Base-by-base conservation (phyloP, 2,329 filamentous ascomycete species). In the Aspergillus phoenicis region DNA sequence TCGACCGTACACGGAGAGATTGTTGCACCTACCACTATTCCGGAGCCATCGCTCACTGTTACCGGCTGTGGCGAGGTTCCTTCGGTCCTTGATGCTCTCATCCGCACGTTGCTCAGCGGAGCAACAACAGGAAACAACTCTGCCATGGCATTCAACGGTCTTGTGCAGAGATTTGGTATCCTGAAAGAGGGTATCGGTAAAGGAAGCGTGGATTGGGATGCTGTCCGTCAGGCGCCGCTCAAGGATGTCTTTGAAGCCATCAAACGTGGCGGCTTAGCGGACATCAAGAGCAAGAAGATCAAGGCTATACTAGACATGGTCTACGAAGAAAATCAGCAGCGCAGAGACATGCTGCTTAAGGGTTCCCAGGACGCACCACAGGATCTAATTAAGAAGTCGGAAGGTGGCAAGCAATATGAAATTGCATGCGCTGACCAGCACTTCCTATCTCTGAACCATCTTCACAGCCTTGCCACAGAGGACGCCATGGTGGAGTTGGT, bases 151-250 rank as follows among this genome's bases (percentile, higher is more conserved):
- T 86, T 94, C 63, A 80, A 83, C 61, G 87, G 87, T 0, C 80
- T 95, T 0, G 85, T 89, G 2, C 70, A 84, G 17, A 83, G 78
- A 36, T 93, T 89, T 64, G 89, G 90, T 1, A 80, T 86, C 17
- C 76, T 89, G 3, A 73, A 86, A 33, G 80, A 84, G 45, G 87
- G 89, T 6, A 77, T 89, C 8, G 89, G 89, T 5, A 87, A 88
- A 66, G 89, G 88, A 3, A 91, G 88, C 58, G 88, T 93, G 7
- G 81, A 93, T 71, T 94, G 90, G 89, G 85, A 91, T 66, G 86
- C 85, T 8, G 88, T 93, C 1, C 84, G 87, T 22, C 74, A 78
- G 26, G 85, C 87, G 1, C 74, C 85, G 1, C 72, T 85, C 4
- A 79, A 84, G 41, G 85, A 89, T 5, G 80, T 95, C n/a, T 85